A percentile compares a stretch with the other conserved stretches of the same genome.
These are phyloP conservation scores for Mediolabrus comicus DNA, from an alignment of 108 stramenopile genomes.

Conservation along the genomic window DNA sequence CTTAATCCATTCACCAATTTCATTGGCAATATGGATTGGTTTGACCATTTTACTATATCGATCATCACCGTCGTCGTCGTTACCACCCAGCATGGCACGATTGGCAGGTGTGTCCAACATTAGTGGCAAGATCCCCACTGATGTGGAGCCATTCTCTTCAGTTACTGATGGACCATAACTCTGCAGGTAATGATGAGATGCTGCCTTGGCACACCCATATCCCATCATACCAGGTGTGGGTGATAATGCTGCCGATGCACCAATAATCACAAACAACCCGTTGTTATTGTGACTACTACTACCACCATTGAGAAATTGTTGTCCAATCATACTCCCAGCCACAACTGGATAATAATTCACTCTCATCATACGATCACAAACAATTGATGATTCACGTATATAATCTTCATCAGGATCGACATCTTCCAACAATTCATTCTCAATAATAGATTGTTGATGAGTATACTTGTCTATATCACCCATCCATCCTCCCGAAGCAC, in stretches of 20 bases:
- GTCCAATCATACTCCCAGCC: conserved; percentile 66
- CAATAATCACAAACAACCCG: conserved; percentile 23
- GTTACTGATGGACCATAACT: conserved; percentile 56
- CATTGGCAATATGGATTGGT: conserved; percentile 69
- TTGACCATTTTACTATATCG: conserved; percentile 61
- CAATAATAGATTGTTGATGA: neutral
- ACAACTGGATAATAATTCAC: conserved; percentile 63
- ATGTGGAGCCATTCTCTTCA: conserved; percentile 40
- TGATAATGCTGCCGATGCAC: conserved; percentile 49
- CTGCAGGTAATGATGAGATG: conserved; percentile 68
- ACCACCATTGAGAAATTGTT: conserved; percentile 50
- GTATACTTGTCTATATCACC: conserved; percentile 44
- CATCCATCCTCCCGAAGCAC: conserved; percentile 57
- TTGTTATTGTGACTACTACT: conserved; percentile 4
- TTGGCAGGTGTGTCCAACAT: conserved; percentile 81
- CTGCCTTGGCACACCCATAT: conserved; percentile 65
- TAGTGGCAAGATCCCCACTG: conserved; percentile 72
- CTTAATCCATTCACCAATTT: conserved; percentile 74
- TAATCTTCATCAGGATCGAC: conserved; percentile 21
- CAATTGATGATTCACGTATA: conserved; percentile 15
- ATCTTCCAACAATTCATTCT: conserved; percentile 1
- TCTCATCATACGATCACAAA: conserved; percentile 47
- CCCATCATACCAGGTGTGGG: conserved; percentile 77
- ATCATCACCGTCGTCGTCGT: conserved; percentile 28
- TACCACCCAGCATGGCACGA: conserved; percentile 58